These are phyloP conservation scores for Mycosphaerella sp. DNA, from an alignment of 2,329 filamentous ascomycete species.

Conservation along the genomic window DNA sequence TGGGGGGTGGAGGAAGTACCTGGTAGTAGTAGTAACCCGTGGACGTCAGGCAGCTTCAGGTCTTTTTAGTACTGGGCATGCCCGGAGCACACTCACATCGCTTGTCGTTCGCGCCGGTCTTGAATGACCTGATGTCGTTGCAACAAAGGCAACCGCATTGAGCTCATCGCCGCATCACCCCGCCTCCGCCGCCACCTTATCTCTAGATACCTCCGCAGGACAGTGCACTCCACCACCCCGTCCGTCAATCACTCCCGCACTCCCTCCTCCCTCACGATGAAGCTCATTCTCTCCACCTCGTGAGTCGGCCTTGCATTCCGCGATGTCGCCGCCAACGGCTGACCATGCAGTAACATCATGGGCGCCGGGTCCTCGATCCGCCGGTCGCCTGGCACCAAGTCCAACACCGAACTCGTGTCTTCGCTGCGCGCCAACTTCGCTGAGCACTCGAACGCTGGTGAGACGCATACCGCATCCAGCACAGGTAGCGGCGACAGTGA, in stretches of 20 bases:
- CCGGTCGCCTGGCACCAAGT: slow-evolving; percentile 69
- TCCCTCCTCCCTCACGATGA: slow-evolving; percentile 48
- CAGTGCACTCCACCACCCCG: neutral
- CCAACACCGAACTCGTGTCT: slow-evolving; percentile 87
- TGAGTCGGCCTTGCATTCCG: slow-evolving; percentile 43
- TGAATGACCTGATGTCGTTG: neutral
- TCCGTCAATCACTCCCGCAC: neutral
- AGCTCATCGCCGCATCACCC: neutral
- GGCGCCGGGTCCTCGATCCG: slow-evolving; percentile 76
- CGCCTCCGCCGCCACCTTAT: neutral
- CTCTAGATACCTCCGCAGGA: neutral
- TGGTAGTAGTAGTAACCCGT: neutral
- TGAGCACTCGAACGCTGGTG: slow-evolving; percentile 20
- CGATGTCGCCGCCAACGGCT: slow-evolving; percentile 14
- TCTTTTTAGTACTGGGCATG: neutral
- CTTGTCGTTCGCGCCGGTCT: neutral
- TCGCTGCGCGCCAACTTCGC: slow-evolving; percentile 77
- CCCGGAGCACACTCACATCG: neutral
- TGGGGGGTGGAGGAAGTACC: neutral
- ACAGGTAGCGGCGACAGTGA: neutral
- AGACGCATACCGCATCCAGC: neutral
- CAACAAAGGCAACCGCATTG: neutral
- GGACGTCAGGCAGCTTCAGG: neutral
- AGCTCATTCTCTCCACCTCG: slow-evolving; percentile 81
- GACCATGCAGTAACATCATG: slow-evolving; percentile 66